Percentiles rank a stretch among this genome's conserved stretches.
Evolutionary conservation across 768 basidiomycete species (phyloP).

Genomic region (Podaxis sp.): DNA sequence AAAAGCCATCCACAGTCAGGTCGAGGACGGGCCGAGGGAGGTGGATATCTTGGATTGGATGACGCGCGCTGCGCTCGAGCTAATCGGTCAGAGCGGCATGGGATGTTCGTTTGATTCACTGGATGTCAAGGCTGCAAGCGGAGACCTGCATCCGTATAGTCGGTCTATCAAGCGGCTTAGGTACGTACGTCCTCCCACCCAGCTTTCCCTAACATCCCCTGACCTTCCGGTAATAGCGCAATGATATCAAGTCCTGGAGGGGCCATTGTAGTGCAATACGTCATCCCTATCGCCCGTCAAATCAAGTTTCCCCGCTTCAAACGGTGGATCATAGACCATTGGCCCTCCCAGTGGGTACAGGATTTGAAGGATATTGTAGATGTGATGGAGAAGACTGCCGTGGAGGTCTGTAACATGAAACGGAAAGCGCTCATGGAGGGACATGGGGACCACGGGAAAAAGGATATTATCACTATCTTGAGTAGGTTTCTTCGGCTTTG

Average conservation of each 20-base stretch:
- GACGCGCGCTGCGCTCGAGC: conserved; percentile 45
- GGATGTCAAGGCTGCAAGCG: conserved; percentile 24
- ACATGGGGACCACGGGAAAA: conserved; percentile 22
- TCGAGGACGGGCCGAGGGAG: conserved; percentile 31
- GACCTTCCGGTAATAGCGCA: too few species aligned
- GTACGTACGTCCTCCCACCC: conserved; percentile 20
- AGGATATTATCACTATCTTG: conserved; percentile 44
- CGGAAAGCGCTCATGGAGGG: conserved; percentile 31
- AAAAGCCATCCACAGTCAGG: conserved; percentile 21
- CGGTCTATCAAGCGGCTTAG: conserved; percentile 28
- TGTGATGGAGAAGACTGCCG: conserved; percentile 32
- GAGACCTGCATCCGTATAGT: conserved; percentile 27
- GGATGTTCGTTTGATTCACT: conserved; percentile 44
- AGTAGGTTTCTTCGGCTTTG: conserved; percentile 26
- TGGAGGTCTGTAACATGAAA: conserved; percentile 34
- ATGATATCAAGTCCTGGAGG: too few species aligned
- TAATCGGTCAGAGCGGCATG: conserved; percentile 50
- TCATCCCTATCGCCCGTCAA: conserved; percentile 19
- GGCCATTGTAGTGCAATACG: too few species aligned
- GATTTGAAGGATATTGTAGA: conserved; percentile 29
- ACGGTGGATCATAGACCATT: conserved; percentile 30
- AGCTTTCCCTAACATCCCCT: too few species aligned
- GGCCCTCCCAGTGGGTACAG: conserved; percentile 31
- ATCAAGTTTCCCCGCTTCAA: conserved; percentile 31
- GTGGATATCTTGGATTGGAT: conserved; percentile 35